phyloP scores from a whole-genome alignment of 2,329 filamentous ascomycete species.

The Exophiala mesophila region DNA sequence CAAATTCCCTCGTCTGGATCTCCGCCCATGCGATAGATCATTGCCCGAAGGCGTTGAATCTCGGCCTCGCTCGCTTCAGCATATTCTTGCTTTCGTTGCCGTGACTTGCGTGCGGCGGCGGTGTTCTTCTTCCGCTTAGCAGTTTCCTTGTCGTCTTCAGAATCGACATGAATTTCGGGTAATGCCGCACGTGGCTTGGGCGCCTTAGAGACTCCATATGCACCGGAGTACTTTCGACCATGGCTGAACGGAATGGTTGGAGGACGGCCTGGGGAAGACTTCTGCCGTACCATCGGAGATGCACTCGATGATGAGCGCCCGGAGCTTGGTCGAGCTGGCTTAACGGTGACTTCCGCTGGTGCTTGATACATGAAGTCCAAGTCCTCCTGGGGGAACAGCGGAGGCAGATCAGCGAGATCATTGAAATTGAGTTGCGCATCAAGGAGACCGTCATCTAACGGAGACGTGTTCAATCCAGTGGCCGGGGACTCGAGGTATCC shows the following conservation, averaged over 20 bases:
- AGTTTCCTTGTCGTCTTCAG: slow-evolving; percentile 66
- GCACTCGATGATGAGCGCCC: slow-evolving; percentile 4
- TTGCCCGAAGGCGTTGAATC: slow-evolving; percentile 22
- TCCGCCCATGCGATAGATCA: slow-evolving; percentile 24
- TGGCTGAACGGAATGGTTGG: slow-evolving; percentile 36
- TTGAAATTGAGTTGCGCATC: slow-evolving; percentile 23
- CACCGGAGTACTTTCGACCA: slow-evolving; percentile 58
- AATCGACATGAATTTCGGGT: slow-evolving; percentile 65
- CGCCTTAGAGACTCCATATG: slow-evolving; percentile 56
- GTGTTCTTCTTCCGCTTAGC: slow-evolving; percentile 89
- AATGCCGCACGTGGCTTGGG: slow-evolving; percentile 72
- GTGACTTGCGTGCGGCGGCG: slow-evolving; percentile 80
- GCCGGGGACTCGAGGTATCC: slow-evolving; percentile 63
- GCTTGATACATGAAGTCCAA: slow-evolving; percentile 17
- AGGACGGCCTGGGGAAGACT: slow-evolving; percentile 34
- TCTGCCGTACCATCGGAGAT: slow-evolving; percentile 27
- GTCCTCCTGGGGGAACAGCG: slow-evolving; percentile 24
- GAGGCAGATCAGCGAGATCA: slow-evolving; percentile 21
- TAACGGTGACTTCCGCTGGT: slow-evolving; percentile 23
- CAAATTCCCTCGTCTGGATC: slow-evolving; percentile 20
- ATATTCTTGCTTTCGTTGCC: slow-evolving; percentile 71
- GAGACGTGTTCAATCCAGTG: slow-evolving; percentile 25
- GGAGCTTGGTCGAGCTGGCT: slow-evolving; percentile 13
- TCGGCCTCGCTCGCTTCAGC: slow-evolving; percentile 62
- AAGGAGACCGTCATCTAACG: slow-evolving; percentile 25